phyloP scores from a whole-genome alignment of 176 grass and related monocot genomes.

The Calamus simplicifolius region DNA sequence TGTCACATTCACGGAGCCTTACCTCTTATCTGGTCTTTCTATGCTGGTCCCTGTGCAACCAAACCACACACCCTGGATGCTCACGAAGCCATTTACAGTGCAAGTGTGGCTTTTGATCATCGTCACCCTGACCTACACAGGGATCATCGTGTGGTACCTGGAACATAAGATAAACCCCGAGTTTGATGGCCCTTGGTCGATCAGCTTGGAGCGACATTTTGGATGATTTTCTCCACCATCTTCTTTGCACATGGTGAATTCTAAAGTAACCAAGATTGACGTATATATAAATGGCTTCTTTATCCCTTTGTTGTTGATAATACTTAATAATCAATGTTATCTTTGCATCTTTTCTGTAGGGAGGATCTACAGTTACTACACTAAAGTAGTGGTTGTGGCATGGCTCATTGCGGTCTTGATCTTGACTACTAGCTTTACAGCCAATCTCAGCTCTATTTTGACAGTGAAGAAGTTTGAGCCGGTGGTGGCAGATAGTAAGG shows the following conservation, averaged over 20 bases:
- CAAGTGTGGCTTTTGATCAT: constrained; percentile 13
- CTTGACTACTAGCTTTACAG: constrained; percentile 20
- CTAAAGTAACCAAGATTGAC: no score
- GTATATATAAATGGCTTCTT: no score
- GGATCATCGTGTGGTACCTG: constrained; percentile 15
- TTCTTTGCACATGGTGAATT: constrained; percentile 18
- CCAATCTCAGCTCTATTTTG: constrained; percentile 26
- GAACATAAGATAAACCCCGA: constrained; percentile 4
- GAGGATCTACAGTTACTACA: constrained; percentile 11
- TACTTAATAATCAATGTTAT: no score
- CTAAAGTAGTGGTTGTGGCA: constrained; percentile 18
- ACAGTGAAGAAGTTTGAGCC: constrained; percentile 10
- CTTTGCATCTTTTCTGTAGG: neutral
- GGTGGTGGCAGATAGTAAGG: neutral
- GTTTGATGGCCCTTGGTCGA: constrained; percentile 1
- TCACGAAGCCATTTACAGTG: constrained; percentile 11
- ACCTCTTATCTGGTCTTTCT: constrained; percentile 20
- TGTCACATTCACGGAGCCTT: constrained; percentile 21
- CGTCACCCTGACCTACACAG: neutral
- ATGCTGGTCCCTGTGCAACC: constrained; percentile 14
- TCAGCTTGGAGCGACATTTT: constrained; percentile 22
- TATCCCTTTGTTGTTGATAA: no score
- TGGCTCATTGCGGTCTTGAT: constrained; percentile 29
- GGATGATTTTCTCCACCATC: constrained; percentile 19
- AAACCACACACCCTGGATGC: constrained; percentile 2